Conservation (phyloP, 73 alveolate genomes). For the Urostyla sp. region DNA sequence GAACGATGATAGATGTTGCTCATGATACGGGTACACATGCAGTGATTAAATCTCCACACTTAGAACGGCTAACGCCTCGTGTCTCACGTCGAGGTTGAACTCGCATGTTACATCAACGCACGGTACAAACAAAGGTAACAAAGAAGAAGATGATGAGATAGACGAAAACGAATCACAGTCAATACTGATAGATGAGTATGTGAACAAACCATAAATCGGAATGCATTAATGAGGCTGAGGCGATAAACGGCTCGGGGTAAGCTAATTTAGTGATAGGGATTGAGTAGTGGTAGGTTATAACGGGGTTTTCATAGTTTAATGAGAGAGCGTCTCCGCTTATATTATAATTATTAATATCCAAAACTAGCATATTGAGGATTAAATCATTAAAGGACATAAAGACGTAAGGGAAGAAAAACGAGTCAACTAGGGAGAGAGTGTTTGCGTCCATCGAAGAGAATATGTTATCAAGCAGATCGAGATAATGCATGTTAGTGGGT, state of each 20-base stretch:
- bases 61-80: conserved; percentile 17
- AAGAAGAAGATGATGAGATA: neutral
- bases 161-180: conserved; percentile 10
- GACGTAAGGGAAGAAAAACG: no score
- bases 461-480: no score
- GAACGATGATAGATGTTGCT: conserved; percentile 25
- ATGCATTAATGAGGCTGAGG: conserved; percentile 7
- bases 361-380: no score
- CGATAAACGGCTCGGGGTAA: conserved; percentile 36
- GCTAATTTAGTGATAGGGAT: neutral
- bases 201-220: conserved; percentile 3
- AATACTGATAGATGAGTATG: conserved; percentile 9
- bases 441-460: no score
- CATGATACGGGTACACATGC: conserved; percentile 23
- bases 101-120: neutral
- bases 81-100: conserved; percentile 5
- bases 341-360: neutral
- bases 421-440: no score
- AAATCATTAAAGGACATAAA: no score
- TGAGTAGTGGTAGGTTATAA: no score
- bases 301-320: no score
- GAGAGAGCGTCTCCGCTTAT: no score
- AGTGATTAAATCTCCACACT: conserved; percentile 33
- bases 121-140: neutral
- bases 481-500: no score